Percentiles rank a stretch among this genome's conserved stretches.
Conservation (phyloP, 1,139 yeast species). For the Hemisphaericaspora xylanilytica region DNA sequence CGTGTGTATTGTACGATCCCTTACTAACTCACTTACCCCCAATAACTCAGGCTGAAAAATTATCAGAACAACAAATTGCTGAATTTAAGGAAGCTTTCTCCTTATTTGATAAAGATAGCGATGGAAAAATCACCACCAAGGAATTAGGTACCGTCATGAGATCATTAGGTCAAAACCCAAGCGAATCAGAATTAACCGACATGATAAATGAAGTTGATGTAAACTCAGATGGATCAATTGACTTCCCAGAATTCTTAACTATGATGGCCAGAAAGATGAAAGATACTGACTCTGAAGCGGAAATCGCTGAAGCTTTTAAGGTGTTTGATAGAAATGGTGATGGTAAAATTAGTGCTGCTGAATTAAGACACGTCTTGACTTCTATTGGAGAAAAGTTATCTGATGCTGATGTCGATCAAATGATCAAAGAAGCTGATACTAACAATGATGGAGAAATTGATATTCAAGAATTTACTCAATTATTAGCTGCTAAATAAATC, state of each 20-base stretch:
- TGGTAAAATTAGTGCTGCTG: slow-evolving; percentile 95
- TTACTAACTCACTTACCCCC: not conserved
- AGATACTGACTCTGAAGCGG: slow-evolving; percentile 96
- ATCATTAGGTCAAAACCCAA: slow-evolving; percentile 94
- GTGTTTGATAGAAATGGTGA: slow-evolving; percentile 94
- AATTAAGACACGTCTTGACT: slow-evolving; percentile 92
- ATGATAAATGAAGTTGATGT: slow-evolving; percentile 96
- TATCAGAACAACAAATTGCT: slow-evolving; percentile 93
- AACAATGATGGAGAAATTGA: slow-evolving; percentile 96
- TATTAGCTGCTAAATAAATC: slow-evolving; percentile 51
- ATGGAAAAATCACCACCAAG: slow-evolving; percentile 91
- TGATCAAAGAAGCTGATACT: slow-evolving; percentile 94
- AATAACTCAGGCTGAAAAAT: slow-evolving; percentile 63
- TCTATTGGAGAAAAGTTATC: slow-evolving; percentile 95
- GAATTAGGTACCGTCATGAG: slow-evolving; percentile 99
- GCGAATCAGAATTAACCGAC: slow-evolving; percentile 92
- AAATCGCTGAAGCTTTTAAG: slow-evolving; percentile 94
- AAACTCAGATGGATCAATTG: slow-evolving; percentile 92
- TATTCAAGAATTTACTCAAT: slow-evolving; percentile 89
- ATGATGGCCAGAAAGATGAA: slow-evolving; percentile 95
- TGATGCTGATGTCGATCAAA: slow-evolving; percentile 94
- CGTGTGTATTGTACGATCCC: not conserved
- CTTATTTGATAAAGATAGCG: slow-evolving; percentile 92
- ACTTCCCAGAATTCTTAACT: slow-evolving; percentile 80
- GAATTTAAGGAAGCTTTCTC: slow-evolving; percentile 98